phyloP scores from a whole-genome alignment of 805 yeast species.

The Candida glaebosa region DNA sequence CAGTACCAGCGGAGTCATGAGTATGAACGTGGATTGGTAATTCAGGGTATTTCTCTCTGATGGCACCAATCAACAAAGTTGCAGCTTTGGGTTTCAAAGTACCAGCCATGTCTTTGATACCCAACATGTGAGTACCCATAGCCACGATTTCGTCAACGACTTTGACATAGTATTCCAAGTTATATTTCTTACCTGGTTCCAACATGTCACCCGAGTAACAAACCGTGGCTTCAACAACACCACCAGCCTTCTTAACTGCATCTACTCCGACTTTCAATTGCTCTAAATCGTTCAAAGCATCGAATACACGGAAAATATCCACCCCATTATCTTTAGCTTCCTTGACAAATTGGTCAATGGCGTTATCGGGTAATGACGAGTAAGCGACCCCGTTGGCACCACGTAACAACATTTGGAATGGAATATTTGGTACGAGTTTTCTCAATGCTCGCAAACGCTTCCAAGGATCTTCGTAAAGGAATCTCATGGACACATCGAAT shows the following conservation, averaged over 20 bases:
- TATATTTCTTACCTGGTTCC: conserved; percentile 92
- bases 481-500: conserved; percentile 97
- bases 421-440: conserved; percentile 92
- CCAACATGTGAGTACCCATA: conserved; percentile 95
- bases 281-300: conserved; percentile 93
- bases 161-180: conserved; percentile 80
- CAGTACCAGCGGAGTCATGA: conserved; percentile 99
- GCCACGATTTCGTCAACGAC: conserved; percentile 80
- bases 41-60: conserved; percentile 85
- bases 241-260: conserved; percentile 97
- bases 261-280: conserved; percentile 96
- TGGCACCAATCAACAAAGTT: conserved; percentile 66
- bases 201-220: conserved; percentile 99
- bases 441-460: conserved; percentile 86
- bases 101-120: conserved; percentile 99
- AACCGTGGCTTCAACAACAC: conserved; percentile 97
- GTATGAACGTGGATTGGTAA: conserved; percentile 98
- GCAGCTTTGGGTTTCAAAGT: conserved; percentile 97
- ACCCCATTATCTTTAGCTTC: conserved; percentile 97
- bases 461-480: conserved; percentile 99
- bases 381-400: conserved; percentile 99
- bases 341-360: conserved; percentile 92
- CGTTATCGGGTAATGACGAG: conserved; percentile 96
- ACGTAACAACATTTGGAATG: conserved; percentile 98
- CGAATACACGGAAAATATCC: conserved; percentile 96